Evolutionary conservation across 352 stramenopile species (phyloP), one percentile per base, ranked within the genome.

Genomic region (Pilasporangium apinafurcum): DNA sequence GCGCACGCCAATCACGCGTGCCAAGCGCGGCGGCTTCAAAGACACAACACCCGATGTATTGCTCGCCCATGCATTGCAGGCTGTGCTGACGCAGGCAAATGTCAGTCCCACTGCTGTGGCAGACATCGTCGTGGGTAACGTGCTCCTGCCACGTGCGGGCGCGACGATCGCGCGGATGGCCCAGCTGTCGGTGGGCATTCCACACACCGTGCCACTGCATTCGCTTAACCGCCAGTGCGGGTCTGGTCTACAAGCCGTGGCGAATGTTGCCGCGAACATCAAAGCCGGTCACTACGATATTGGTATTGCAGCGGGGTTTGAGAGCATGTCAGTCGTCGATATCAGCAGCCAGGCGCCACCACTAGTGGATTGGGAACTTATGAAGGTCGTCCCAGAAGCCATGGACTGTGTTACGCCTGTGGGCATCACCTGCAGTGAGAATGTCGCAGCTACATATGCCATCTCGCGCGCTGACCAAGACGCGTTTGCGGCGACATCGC

Each of bases 11-110:
- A 92, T 95, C 56, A 85, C 79, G 44, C 92, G 92, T 55, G 79
- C 78, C 45, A 79, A 83, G 50, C 74, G 83, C 40, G 88, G 88
- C 24, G 82, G 72, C 20, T 96, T 97, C 61, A 96, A 95, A 68
- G 83, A 96, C 62, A 96, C 84, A 12, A 96, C 83, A 28, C 85
- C 88, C 24, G 88, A 97, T 49, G 83, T 92, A 26, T 63, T 97
- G 39, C 79, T 97, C 20, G 71, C 73, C 49, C 78, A 87, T 51
- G 70, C n/a, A 53, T 70, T 97, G 20, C 54, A 73, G 55, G 83
- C 80, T 6, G 72, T 96, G 24, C 51, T 96, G 24, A 74, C 85
- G 52, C 70, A 92, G 53, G 74, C 79, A 31, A 87, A 91, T 52
- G 48, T 97, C 6, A 69, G 86, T 53, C 62, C 77, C 1, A 80